phyloP scores from a whole-genome alignment of 2,329 filamentous ascomycete species.

The Colletotrichum sp. region DNA sequence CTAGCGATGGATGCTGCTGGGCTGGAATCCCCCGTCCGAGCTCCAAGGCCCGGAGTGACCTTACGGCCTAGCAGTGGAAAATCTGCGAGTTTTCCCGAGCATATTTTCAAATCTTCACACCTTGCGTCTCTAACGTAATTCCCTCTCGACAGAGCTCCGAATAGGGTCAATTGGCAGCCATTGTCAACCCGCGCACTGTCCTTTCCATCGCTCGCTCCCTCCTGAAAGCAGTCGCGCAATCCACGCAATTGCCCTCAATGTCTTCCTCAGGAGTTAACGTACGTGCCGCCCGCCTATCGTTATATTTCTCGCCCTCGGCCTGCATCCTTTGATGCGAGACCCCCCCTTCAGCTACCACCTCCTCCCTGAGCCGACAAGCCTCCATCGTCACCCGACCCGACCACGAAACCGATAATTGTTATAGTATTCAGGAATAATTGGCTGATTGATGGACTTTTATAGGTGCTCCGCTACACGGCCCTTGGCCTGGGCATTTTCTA shows the following conservation, averaged over 20 bases:
- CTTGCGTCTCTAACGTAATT: slow-evolving; percentile 41
- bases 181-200: slow-evolving; percentile 40
- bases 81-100: slow-evolving; percentile 55
- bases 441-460: slow-evolving; percentile 35
- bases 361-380: slow-evolving; percentile 12
- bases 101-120: slow-evolving; percentile 44
- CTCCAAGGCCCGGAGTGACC: slow-evolving; percentile 26
- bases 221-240: slow-evolving; percentile 44
- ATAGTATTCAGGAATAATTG: not conserved
- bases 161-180: slow-evolving; percentile 51
- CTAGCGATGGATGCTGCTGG: slow-evolving; percentile 2
- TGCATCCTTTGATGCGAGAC: not conserved
- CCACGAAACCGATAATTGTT: not conserved
- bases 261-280: slow-evolving; percentile 74
- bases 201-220: slow-evolving; percentile 38
- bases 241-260: slow-evolving; percentile 57
- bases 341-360: not conserved
- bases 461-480: slow-evolving; percentile 98
- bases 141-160: slow-evolving; percentile 41
- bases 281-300: slow-evolving; percentile 38
- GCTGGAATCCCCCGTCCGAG: slow-evolving; percentile 31
- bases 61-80: slow-evolving; percentile 33
- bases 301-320: not conserved
- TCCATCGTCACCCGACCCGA: slow-evolving; percentile 2
- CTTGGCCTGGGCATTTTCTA: slow-evolving; percentile 93